Evolutionary conservation across 768 basidiomycete species (phyloP).

Genomic region (Tylopilus sp.): DNA sequence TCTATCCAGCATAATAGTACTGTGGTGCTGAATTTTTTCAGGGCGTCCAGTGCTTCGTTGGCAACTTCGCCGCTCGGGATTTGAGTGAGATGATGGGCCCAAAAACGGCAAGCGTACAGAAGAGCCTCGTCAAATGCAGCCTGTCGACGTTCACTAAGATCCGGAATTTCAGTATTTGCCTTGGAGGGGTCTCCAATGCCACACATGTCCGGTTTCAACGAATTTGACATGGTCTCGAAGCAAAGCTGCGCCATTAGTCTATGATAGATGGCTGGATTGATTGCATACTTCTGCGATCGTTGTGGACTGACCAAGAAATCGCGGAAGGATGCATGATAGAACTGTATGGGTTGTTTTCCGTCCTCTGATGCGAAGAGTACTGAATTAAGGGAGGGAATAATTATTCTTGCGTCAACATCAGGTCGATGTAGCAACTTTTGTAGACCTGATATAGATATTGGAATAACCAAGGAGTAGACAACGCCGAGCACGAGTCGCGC

Average conservation of each 20-base stretch:
- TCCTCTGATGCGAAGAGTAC: conserved; percentile 20
- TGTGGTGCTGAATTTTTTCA: conserved; percentile 12
- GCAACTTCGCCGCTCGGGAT: conserved; percentile 6
- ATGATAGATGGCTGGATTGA: conserved; percentile 15
- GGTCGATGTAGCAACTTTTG: conserved; percentile 13
- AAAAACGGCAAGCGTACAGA: conserved; percentile 19
- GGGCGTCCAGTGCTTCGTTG: conserved; percentile 2
- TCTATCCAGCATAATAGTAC: conserved; percentile 19
- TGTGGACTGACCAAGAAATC: conserved; percentile 17
- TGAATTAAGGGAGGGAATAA: conserved; percentile 14
- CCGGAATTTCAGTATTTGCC: conserved; percentile 14
- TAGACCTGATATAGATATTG: conserved; percentile 10
- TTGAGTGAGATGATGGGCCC: conserved; percentile 17
- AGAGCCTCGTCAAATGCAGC: conserved; percentile 14
- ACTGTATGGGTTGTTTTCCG: conserved; percentile 18
- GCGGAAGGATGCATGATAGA: conserved; percentile 22
- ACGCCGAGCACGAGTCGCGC: conserved; percentile 18
- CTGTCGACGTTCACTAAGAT: conserved; percentile 15
- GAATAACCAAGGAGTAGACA: conserved; percentile 13
- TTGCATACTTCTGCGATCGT: conserved; percentile 14
- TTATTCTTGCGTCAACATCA: conserved; percentile 13
- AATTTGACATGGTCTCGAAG: conserved; percentile 15
- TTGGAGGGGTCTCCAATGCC: conserved; percentile 14
- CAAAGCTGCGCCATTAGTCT: conserved; percentile 18
- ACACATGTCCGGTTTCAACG: conserved; percentile 22